Percentiles rank a stretch among this genome's conserved stretches.
Evolutionary conservation across 306 rosid genomes (phyloP).

Genomic region (Astragalus membranaceus): DNA sequence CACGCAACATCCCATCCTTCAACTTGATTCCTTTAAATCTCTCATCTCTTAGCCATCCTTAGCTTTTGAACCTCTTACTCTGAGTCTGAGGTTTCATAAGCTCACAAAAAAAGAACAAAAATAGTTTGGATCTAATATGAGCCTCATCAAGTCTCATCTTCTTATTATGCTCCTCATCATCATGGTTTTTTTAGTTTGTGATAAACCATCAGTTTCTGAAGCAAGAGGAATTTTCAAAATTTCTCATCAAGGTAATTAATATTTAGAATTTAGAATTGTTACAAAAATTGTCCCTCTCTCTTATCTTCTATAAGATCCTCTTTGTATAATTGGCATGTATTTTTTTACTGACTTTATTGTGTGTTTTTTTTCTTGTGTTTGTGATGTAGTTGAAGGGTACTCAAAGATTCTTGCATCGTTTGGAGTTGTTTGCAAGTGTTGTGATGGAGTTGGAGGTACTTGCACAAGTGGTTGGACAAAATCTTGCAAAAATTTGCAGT

Average conservation of each 20-base stretch:
- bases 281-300: not conserved
- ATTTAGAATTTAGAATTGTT: not conserved
- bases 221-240: constrained; percentile 33
- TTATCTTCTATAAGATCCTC: not conserved
- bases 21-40: not conserved
- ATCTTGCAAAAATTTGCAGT: constrained; percentile 42
- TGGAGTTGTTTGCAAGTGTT: constrained; percentile 56
- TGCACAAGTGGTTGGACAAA: constrained; percentile 37
- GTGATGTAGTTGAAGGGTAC: constrained; percentile 15
- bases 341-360: not conserved
- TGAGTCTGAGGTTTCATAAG: constrained; percentile 21
- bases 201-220: constrained; percentile 16
- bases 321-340: too few relatives aligned
- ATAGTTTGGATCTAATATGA: not conserved
- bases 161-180: constrained; percentile 16
- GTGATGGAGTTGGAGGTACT: constrained; percentile 39
- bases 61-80: constrained; percentile 8
- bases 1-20: not conserved
- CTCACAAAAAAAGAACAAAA: not conserved
- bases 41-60: not conserved
- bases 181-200: constrained; percentile 17
- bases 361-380: not conserved
- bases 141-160: constrained; percentile 11
- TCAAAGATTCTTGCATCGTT: constrained; percentile 29
- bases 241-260: constrained; percentile 28